Conservation (phyloP, 257 asterid species). For the Salvia miltiorrhiza region DNA sequence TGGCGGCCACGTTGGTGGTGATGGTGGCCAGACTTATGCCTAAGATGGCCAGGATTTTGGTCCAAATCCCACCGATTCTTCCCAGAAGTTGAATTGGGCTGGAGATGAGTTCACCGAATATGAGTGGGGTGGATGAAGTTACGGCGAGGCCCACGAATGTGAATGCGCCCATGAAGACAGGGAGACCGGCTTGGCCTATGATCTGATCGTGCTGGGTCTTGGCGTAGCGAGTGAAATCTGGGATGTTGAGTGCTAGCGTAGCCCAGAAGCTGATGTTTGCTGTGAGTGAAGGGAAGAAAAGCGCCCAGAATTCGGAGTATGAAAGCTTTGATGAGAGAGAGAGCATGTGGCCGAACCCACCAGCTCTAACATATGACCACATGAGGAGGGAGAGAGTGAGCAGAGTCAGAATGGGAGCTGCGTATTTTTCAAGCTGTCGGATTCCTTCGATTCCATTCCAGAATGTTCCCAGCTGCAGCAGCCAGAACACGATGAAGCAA, state of each 20-base stretch:
- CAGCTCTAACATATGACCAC: slow-evolving; percentile 73
- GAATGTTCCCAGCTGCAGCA: slow-evolving; percentile 56
- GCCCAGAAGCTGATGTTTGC: slow-evolving; percentile 98
- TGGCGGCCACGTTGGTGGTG: slow-evolving; percentile 93
- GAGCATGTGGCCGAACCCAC: slow-evolving; percentile 80
- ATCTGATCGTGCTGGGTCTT: slow-evolving; percentile 66
- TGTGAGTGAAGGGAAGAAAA: slow-evolving; percentile 79
- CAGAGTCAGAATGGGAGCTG: slow-evolving; percentile 66
- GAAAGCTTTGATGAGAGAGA: slow-evolving; percentile 64
- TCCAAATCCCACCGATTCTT: slow-evolving; percentile 66
- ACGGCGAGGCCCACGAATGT: slow-evolving; percentile 91
- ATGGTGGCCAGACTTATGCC: slow-evolving; percentile 77
- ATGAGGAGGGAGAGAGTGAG: slow-evolving; percentile 53
- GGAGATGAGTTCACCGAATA: slow-evolving; percentile 69
- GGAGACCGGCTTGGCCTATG: slow-evolving; percentile 72
- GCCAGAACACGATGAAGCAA: slow-evolving; percentile 76
- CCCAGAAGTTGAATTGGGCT: slow-evolving; percentile 73
- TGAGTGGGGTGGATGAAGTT: slow-evolving; percentile 78
- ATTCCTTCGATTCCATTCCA: slow-evolving; percentile 94
- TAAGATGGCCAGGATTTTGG: slow-evolving; percentile 55
- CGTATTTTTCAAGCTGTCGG: slow-evolving; percentile 65
- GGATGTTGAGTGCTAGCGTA: slow-evolving; percentile 72
- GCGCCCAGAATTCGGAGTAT: slow-evolving; percentile 61
- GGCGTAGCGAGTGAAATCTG: slow-evolving; percentile 87
- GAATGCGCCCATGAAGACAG: slow-evolving; percentile 82